These are phyloP conservation scores for Austroboletus rostrupii DNA, from an alignment of 1,284 basidiomycete genomes.

Conservation along the genomic window DNA sequence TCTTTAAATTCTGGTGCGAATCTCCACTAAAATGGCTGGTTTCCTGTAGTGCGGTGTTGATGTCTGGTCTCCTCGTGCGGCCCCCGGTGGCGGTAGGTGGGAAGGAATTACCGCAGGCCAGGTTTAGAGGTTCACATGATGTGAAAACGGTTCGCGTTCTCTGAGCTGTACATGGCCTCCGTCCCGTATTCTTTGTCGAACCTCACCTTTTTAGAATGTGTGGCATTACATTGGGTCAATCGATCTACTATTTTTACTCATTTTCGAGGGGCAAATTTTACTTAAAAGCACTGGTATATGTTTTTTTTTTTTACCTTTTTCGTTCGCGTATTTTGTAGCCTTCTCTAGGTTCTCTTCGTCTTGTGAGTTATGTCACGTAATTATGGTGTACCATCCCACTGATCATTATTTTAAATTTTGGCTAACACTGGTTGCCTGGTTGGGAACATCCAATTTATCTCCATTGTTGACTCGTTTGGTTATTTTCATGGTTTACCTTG, in stretches of 20 bases:
- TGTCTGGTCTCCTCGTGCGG: background rate
- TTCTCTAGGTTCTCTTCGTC: background rate
- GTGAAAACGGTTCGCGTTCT: background rate
- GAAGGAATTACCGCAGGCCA: background rate
- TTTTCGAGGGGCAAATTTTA: background rate
- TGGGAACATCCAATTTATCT: too few relatives aligned
- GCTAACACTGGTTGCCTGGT: too few relatives aligned
- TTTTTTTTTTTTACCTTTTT: background rate
- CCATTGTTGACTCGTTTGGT: too few relatives aligned
- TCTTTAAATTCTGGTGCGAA: too few relatives aligned
- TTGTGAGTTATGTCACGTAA: background rate
- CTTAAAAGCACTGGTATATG: background rate
- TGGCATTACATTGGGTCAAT: background rate
- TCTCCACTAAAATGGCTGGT: too few relatives aligned
- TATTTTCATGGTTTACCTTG: too few relatives aligned
- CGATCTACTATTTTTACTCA: background rate
- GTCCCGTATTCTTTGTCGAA: background rate
- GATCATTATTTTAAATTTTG: too few relatives aligned
- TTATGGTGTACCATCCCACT: too few relatives aligned
- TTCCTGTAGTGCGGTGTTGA: background rate
- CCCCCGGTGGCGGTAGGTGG: background rate
- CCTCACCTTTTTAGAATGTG: background rate
- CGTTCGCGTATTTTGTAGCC: background rate
- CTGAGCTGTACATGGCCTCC: background rate
- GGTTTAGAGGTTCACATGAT: background rate